Evolutionary conservation across 2,329 filamentous ascomycete species (phyloP).

Genomic region (Magnaporthiopsis incrustans): DNA sequence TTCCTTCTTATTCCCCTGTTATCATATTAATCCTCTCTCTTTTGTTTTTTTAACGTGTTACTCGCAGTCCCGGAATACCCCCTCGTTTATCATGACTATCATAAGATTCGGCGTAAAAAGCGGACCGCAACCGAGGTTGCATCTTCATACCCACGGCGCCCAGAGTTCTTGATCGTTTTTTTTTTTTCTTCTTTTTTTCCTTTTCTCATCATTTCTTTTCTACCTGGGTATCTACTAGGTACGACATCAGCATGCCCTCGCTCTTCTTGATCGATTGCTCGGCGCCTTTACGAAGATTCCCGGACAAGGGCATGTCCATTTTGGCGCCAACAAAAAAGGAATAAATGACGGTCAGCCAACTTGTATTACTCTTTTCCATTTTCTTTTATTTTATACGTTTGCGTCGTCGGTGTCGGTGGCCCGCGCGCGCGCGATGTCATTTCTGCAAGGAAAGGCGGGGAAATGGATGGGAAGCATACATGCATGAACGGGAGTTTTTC

Average conservation of each 20-base stretch:
- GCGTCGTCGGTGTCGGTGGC: neutral
- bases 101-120: neutral
- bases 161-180: neutral
- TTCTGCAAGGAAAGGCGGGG: neutral
- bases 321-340: neutral
- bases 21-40: slow-evolving; percentile 12
- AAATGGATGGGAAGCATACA: slow-evolving; percentile 7
- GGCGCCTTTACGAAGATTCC: neutral
- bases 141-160: neutral
- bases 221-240: too few relatives aligned
- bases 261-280: neutral
- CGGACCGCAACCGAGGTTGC: neutral
- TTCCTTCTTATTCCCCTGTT: slow-evolving; percentile 14
- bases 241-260: too few relatives aligned
- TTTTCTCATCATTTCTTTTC: slow-evolving; percentile 10
- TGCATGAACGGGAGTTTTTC: slow-evolving; percentile 10
- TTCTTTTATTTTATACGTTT: slow-evolving; percentile 10
- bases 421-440: neutral
- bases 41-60: slow-evolving; percentile 6
- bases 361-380: slow-evolving; percentile 5
- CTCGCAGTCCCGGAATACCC: slow-evolving; percentile 4
- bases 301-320: neutral
- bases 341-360: neutral
- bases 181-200: slow-evolving; percentile 8
- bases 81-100: neutral